Percentiles rank a stretch among this genome's conserved stretches.
These are phyloP conservation scores for Monosporozyma solicola DNA, from an alignment of 805 yeast species.

Conservation along the genomic window DNA sequence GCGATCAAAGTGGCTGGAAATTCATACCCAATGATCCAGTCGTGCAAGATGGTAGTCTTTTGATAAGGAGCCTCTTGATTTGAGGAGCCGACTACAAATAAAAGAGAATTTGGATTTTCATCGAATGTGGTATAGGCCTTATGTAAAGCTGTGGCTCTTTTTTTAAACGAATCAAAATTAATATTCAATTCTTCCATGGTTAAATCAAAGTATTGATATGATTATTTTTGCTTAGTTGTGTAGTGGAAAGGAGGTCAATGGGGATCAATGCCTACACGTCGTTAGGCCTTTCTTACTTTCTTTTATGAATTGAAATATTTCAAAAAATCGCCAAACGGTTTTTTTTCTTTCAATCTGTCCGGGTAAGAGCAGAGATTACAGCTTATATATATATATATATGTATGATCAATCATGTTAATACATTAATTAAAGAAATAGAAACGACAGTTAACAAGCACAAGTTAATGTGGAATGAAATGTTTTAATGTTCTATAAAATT, in stretches of 20 bases:
- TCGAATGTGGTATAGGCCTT: slow-evolving; percentile 21
- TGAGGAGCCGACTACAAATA: slow-evolving; percentile 74
- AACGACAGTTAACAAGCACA: background rate
- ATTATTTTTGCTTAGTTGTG: background rate
- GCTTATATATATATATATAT: background rate
- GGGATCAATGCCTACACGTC: background rate
- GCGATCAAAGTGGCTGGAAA: slow-evolving; percentile 84
- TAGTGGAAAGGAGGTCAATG: background rate
- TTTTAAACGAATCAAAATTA: slow-evolving; percentile 22
- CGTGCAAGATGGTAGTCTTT: slow-evolving; percentile 77
- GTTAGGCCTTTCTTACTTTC: background rate
- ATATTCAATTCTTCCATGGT: slow-evolving; percentile 28
- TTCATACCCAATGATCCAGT: slow-evolving; percentile 90
- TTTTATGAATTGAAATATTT: background rate
- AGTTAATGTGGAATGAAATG: background rate
- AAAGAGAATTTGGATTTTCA: slow-evolving; percentile 35
- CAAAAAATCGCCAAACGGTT: background rate
- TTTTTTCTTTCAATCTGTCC: background rate
- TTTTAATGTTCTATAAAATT: background rate
- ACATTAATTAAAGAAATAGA: background rate
- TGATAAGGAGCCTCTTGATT: slow-evolving; percentile 86
- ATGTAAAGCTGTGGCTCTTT: slow-evolving; percentile 24
- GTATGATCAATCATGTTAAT: background rate
- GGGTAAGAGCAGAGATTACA: background rate
- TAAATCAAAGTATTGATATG: background rate